Evolutionary conservation across 2,329 filamentous ascomycete species (phyloP), one percentile per base, ranked within the genome.

Genomic region (Ambrosiella xylebori): DNA sequence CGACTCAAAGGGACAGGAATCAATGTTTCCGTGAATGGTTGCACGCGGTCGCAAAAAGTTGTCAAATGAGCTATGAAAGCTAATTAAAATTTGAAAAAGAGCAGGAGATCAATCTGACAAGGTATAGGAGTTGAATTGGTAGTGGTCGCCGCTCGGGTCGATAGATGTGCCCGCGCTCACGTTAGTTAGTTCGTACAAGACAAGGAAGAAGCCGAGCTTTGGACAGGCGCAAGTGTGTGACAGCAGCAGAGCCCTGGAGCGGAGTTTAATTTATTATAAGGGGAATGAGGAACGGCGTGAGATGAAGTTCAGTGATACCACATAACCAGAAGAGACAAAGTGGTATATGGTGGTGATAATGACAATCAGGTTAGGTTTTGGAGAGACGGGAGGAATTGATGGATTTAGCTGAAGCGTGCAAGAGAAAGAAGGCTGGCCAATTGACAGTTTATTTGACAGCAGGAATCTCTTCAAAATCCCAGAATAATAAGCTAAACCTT

Each of bases 161-260:
- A 51, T 27, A 51, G 7, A 36, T 11, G 47, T 51, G 27, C 17
- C 47, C 47, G 19, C 47, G 47, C 47, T 27, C 17, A 51, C 27
- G 47, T 51, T 35, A 51, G 47, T 51, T 35, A 51, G 47, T n/a
- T 51, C 47, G 19, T 51, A 51, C 7, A 51, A n/a, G 47, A 51
- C 47, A n/a, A 51, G 19, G 47, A 17, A 51, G 13, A 36, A 51
- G 19, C 47, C 47, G 47, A 51, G 15, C 47, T 19, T 19, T 35
- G 47, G 47, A 27, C 5, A 41, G 39, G 39, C n/a, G 3, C 13
- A 51, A 27, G 8, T 8, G 19, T 19, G 47, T 51, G 19, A 3
- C 9, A 11, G 27, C 47, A 35, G 17, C 17, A 27, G 15, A 11
- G 45, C 13, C 27, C 27, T 19, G 17, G 27, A 19, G 47, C 47